phyloP scores from a whole-genome alignment of 495 filamentous ascomycete genomes.

The Daldinia grandis region DNA sequence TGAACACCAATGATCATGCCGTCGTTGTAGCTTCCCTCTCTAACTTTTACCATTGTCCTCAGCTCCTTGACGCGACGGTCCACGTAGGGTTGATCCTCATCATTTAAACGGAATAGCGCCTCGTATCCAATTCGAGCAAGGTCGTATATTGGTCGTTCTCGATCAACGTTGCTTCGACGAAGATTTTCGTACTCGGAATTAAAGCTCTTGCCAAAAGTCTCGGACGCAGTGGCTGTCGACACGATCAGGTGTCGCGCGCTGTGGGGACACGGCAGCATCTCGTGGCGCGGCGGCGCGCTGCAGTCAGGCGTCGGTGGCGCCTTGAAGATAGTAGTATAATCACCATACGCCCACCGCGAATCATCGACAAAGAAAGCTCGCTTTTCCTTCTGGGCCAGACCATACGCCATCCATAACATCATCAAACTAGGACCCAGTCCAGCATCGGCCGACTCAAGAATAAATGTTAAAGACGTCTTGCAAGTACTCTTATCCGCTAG shows the following conservation, averaged over 20 bases:
- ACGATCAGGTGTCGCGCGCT: constrained; percentile 72
- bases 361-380: constrained; percentile 80
- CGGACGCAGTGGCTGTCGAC: constrained; percentile 66
- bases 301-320: constrained; percentile 65
- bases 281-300: constrained; percentile 65
- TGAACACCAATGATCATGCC: constrained; percentile 70
- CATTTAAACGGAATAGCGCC: constrained; percentile 66
- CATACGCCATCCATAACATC: constrained; percentile 79
- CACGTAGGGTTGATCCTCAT: constrained; percentile 66
- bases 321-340: constrained; percentile 71
- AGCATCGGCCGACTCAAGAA: constrained; percentile 71
- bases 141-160: constrained; percentile 64
- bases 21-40: constrained; percentile 47
- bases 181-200: constrained; percentile 58
- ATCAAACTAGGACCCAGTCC: constrained; percentile 75
- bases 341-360: constrained; percentile 77
- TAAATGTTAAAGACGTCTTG: constrained; percentile 71
- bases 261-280: constrained; percentile 76
- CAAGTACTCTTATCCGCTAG: constrained; percentile 61
- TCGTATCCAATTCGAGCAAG: constrained; percentile 70
- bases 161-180: constrained; percentile 55
- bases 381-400: constrained; percentile 72
- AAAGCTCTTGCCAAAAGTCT: constrained; percentile 66
- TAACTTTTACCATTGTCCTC: constrained; percentile 52
- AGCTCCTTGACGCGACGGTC: constrained; percentile 58